phyloP scores from a whole-genome alignment of 805 yeast species.

The Jamesozyma jinghongensis region DNA sequence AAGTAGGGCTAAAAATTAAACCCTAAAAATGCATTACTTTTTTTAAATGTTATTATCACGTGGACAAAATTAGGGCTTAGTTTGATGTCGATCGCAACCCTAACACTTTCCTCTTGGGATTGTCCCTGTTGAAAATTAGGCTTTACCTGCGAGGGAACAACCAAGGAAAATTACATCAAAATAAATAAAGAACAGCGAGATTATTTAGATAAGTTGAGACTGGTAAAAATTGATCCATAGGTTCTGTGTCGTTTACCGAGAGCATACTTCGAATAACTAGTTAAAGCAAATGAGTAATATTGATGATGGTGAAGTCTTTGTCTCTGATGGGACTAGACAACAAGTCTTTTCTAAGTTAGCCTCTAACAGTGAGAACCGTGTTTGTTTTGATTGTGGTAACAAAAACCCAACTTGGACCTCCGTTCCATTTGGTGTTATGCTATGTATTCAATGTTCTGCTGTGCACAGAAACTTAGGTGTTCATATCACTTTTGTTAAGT shows the following conservation, averaged over 20 bases:
- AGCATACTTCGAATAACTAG: too few relatives aligned
- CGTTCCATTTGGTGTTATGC: conserved; percentile 85
- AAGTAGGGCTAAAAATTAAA: too few relatives aligned
- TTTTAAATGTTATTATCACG: too few relatives aligned
- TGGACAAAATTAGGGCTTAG: too few relatives aligned
- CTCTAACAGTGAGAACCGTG: conserved; percentile 62
- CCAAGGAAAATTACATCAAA: neutral
- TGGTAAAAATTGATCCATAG: neutral
- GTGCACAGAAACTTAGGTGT: conserved; percentile 94
- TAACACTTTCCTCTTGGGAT: too few relatives aligned
- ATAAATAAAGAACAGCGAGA: neutral
- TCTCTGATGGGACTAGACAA: conserved; percentile 60
- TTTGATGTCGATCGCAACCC: too few relatives aligned
- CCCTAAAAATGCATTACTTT: too few relatives aligned
- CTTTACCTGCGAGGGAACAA: neutral
- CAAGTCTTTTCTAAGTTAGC: conserved; percentile 55
- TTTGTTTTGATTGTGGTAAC: conserved; percentile 88
- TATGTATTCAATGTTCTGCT: conserved; percentile 92
- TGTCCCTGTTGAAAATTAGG: too few relatives aligned
- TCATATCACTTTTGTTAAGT: conserved; percentile 89
- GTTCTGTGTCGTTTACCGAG: too few relatives aligned
- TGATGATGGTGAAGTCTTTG: conserved; percentile 33
- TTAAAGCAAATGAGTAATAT: conserved; percentile 19
- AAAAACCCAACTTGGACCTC: conserved; percentile 98
- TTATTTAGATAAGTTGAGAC: neutral